Evolutionary conservation across 2,329 filamentous ascomycete species (phyloP).

Genomic region (Harringtonia lauricola): DNA sequence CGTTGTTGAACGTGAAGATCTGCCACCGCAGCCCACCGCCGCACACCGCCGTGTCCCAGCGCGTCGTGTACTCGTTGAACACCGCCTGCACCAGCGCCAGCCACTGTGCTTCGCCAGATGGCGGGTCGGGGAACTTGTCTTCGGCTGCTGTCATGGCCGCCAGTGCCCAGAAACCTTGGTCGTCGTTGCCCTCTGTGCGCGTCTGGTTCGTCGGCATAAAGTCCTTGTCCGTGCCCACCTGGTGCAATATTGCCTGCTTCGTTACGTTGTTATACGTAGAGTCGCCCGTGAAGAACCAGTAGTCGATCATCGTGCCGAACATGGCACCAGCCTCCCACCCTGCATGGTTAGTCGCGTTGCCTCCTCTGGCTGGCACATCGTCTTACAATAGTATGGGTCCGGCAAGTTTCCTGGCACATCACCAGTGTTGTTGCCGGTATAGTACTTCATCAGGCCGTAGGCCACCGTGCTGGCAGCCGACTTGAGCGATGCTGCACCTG

Average conservation of each 20-base stretch:
- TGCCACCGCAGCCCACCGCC: constrained; percentile 76
- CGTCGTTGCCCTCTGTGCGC: constrained; percentile 54
- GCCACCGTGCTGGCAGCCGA: constrained; percentile 33
- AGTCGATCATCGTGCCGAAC: constrained; percentile 61
- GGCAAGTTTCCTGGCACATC: constrained; percentile 47
- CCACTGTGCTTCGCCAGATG: constrained; percentile 55
- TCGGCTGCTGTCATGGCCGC: constrained; percentile 71
- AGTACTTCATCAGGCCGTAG: constrained; percentile 28
- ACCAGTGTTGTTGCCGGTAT: constrained; percentile 47
- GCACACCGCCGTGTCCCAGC: constrained; percentile 60
- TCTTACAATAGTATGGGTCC: constrained; percentile 53
- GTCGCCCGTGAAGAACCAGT: constrained; percentile 62
- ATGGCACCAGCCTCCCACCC: constrained; percentile 67
- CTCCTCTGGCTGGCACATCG: constrained; percentile 8
- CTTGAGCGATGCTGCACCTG: constrained; percentile 36
- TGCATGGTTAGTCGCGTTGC: constrained; percentile 21
- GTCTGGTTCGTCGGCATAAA: constrained; percentile 61
- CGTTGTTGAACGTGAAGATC: constrained; percentile 67
- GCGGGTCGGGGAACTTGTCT: constrained; percentile 60
- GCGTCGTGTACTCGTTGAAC: constrained; percentile 64
- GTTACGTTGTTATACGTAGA: constrained; percentile 50
- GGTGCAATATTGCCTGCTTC: constrained; percentile 47
- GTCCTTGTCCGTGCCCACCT: constrained; percentile 46
- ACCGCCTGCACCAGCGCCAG: constrained; percentile 67
- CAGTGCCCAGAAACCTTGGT: constrained; percentile 80